Percentiles rank a stretch among this genome's conserved stretches.
Conservation (phyloP, 495 filamentous ascomycete genomes). For the Delitschia confertaspora region DNA sequence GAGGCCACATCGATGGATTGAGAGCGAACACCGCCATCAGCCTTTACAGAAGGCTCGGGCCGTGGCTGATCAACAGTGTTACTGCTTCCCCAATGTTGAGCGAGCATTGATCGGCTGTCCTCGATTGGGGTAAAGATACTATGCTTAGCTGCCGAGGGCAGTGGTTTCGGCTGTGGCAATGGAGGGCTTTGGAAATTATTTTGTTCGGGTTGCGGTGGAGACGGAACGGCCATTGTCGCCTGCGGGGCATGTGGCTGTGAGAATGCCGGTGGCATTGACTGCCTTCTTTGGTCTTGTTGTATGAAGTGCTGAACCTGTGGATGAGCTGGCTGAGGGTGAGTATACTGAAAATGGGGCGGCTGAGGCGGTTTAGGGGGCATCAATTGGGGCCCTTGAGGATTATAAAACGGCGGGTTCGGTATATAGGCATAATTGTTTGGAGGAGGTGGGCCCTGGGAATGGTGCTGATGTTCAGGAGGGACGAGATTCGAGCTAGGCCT, state of each 20-base stretch:
- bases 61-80: slow-evolving; percentile 43
- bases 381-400: slow-evolving; percentile 51
- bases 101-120: slow-evolving; percentile 78
- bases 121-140: slow-evolving; percentile 98
- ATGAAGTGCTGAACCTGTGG: slow-evolving; percentile 35
- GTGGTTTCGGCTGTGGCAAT: slow-evolving; percentile 52
- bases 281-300: slow-evolving; percentile 34
- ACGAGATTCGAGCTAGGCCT: slow-evolving; percentile 68
- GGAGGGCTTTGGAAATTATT: slow-evolving; percentile 42
- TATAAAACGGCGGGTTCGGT: slow-evolving; percentile 77
- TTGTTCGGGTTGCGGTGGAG: slow-evolving; percentile 42
- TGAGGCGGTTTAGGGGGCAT: slow-evolving; percentile 32
- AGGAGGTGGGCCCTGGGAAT: slow-evolving; percentile 52
- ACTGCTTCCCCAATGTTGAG: slow-evolving; percentile 66
- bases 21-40: slow-evolving; percentile 42
- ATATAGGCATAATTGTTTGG: slow-evolving; percentile 78
- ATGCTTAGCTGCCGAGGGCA: slow-evolving; percentile 58
- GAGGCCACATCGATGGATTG: slow-evolving; percentile 57
- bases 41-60: slow-evolving; percentile 35
- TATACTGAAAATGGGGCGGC: slow-evolving; percentile 28
- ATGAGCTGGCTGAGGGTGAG: slow-evolving; percentile 27
- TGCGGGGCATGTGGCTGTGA: slow-evolving; percentile 41
- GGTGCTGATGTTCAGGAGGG: slow-evolving; percentile 47
- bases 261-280: slow-evolving; percentile 51
- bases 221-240: slow-evolving; percentile 38